phyloP scores from a whole-genome alignment of 192 early-diverging fungal species.

The Backusella circina region DNA sequence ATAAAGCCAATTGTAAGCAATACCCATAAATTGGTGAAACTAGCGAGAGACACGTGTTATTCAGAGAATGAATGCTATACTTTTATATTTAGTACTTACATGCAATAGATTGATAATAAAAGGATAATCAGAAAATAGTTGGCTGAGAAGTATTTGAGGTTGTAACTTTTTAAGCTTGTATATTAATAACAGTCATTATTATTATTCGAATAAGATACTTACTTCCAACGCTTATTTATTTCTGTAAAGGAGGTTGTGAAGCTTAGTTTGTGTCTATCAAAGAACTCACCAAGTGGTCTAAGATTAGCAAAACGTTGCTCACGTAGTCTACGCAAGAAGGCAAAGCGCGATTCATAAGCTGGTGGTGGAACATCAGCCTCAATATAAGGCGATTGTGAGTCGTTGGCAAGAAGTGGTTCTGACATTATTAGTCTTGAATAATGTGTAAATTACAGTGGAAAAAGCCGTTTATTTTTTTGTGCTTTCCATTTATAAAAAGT shows the following conservation, averaged over 20 bases:
- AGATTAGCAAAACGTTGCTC: slow-evolving; percentile 49
- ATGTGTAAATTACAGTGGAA: neutral
- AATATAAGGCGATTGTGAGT: slow-evolving; percentile 9
- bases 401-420: slow-evolving; percentile 11
- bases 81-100: slow-evolving; percentile 35
- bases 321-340: slow-evolving; percentile 40
- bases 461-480: neutral
- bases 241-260: slow-evolving; percentile 35
- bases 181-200: neutral
- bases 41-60: slow-evolving; percentile 10
- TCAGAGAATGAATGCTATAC: neutral
- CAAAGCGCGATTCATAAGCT: slow-evolving; percentile 33
- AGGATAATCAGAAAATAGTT: slow-evolving; percentile 59
- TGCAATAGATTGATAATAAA: slow-evolving; percentile 48
- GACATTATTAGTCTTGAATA: slow-evolving; percentile 1
- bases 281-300: slow-evolving; percentile 49
- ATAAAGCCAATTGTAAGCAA: slow-evolving; percentile 46
- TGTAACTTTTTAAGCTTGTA: slow-evolving; percentile 37
- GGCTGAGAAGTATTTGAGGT: slow-evolving; percentile 55
- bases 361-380: slow-evolving; percentile 12
- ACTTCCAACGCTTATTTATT: slow-evolving; percentile 32
- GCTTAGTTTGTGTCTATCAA: slow-evolving; percentile 50
- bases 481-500: neutral
- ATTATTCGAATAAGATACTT: neutral
- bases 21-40: slow-evolving; percentile 49